Evolutionary conservation across 495 filamentous ascomycete species (phyloP).

Genomic region (Daldinia vernicosa): DNA sequence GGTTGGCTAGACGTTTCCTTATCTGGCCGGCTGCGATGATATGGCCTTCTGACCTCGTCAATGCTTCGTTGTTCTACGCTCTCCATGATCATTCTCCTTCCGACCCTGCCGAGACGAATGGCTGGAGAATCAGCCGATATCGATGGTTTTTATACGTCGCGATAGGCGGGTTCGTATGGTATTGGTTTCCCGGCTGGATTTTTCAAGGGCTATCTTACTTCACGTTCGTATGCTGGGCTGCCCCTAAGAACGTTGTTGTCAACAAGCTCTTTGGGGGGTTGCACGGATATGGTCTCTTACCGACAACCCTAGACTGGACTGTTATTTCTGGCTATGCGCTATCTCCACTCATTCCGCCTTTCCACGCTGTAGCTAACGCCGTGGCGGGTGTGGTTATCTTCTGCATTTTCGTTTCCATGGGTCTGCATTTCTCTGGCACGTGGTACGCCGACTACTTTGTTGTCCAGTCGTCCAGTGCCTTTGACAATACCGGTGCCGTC

Average conservation of each 20-base stretch:
- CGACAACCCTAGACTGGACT: constrained; percentile 72
- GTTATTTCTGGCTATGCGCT: constrained; percentile 69
- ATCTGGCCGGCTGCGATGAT: constrained; percentile 74
- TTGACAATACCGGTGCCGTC: constrained; percentile 66
- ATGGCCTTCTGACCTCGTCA: constrained; percentile 74
- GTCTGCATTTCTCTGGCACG: constrained; percentile 69
- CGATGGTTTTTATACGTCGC: constrained; percentile 70
- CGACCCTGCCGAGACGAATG: constrained; percentile 65
- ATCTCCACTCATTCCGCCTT: constrained; percentile 74
- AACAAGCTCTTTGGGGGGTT: constrained; percentile 75
- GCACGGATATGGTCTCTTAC: constrained; percentile 67
- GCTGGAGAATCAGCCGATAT: constrained; percentile 73
- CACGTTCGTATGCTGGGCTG: constrained; percentile 70
- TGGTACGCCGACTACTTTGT: constrained; percentile 71
- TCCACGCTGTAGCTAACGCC: constrained; percentile 70
- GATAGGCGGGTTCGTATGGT: constrained; percentile 61
- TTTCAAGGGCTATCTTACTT: constrained; percentile 67
- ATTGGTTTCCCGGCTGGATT: constrained; percentile 68
- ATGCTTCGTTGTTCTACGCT: constrained; percentile 70
- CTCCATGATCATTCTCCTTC: constrained; percentile 70
- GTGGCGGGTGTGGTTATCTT: constrained; percentile 63
- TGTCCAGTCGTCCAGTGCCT: constrained; percentile 63
- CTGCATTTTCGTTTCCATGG: constrained; percentile 60
- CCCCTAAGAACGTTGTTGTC: constrained; percentile 68
- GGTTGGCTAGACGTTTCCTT: constrained; percentile 70